Conservation (phyloP, 2,329 filamentous ascomycete species). For the Teratosphaeria viscida region DNA sequence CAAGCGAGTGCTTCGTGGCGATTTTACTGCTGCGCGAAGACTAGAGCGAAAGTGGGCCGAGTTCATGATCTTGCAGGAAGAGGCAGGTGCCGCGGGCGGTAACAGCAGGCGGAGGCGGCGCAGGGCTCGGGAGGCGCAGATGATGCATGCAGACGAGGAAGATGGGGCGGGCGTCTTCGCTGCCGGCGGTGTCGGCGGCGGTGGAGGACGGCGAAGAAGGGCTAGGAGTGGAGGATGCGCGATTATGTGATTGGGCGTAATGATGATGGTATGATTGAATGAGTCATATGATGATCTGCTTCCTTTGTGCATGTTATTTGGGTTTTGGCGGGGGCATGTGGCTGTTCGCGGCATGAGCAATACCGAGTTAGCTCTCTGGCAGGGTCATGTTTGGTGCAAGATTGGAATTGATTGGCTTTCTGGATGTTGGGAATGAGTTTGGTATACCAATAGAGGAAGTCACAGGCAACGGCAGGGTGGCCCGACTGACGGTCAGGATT, state of each 20-base stretch:
- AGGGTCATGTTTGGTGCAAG: not conserved
- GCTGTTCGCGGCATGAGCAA: not conserved
- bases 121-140: slow-evolving; percentile 69
- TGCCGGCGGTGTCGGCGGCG: slow-evolving; percentile 18
- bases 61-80: slow-evolving; percentile 86
- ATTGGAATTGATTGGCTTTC: not conserved
- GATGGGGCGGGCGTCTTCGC: slow-evolving; percentile 38
- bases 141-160: slow-evolving; percentile 71
- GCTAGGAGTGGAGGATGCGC: slow-evolving; percentile 39
- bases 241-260: slow-evolving; percentile 30
- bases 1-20: slow-evolving; percentile 69
- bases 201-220: slow-evolving; percentile 31
- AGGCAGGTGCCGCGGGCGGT: slow-evolving; percentile 59
- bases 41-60: slow-evolving; percentile 87
- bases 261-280: not conserved
- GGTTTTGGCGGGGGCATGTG: not conserved
- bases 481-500: not conserved
- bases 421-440: not conserved
- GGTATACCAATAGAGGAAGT: not conserved
- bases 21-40: slow-evolving; percentile 62
- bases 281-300: slow-evolving; percentile 10
- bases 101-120: slow-evolving; percentile 61
- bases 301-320: not conserved
- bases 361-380: not conserved
- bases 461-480: not conserved